Evolutionary conservation across 257 asterid species (phyloP).

Genomic region (Parsonsia alboflavescens): DNA sequence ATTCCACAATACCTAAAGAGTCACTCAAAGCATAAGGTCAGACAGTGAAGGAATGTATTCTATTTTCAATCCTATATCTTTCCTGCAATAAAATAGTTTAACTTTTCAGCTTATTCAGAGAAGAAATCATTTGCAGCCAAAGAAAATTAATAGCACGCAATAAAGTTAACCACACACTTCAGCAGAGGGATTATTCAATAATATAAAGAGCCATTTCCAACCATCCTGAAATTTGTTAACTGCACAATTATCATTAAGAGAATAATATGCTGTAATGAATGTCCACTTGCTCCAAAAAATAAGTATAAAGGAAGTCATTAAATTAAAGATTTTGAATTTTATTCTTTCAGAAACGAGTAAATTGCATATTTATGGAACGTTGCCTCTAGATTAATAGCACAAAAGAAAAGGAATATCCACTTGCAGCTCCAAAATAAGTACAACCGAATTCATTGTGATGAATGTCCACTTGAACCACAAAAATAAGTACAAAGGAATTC

Average conservation of each 20-base stretch:
- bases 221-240: background rate
- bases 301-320: background rate
- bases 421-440: background rate
- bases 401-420: background rate
- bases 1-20: slow-evolving; percentile 77
- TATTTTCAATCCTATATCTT: background rate
- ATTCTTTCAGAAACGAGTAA: no score
- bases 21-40: slow-evolving; percentile 4
- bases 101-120: background rate
- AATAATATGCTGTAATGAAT: background rate
- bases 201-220: background rate
- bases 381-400: no score
- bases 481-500: background rate
- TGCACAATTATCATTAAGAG: background rate
- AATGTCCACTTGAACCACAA: background rate
- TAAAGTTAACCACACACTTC: background rate
- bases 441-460: background rate
- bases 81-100: background rate
- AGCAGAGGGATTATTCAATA: no score
- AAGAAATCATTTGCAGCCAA: background rate
- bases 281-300: background rate
- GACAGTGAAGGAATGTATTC: background rate
- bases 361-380: no score
- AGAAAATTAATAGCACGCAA: background rate
- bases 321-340: background rate